Percentiles rank a stretch among this genome's conserved stretches.
Evolutionary conservation across 352 stramenopile genomes (phyloP).

Genomic region (Globisporangium acanthophoron): DNA sequence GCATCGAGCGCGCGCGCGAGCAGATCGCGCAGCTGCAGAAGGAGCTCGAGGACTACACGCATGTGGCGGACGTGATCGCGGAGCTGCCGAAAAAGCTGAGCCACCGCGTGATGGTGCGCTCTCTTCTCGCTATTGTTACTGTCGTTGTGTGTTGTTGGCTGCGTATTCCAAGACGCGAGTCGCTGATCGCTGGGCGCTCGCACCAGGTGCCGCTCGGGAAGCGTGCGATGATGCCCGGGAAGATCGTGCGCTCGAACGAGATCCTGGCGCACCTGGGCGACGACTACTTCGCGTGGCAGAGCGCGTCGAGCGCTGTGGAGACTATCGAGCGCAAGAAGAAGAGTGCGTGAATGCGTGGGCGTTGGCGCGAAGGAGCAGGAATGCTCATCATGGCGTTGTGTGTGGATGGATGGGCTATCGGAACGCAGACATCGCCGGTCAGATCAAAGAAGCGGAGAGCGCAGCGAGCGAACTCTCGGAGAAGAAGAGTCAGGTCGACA

Average conservation of each 20-base stretch:
- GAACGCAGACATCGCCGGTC: slow-evolving; percentile 31
- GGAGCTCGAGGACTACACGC: slow-evolving; percentile 46
- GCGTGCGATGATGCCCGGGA: slow-evolving; percentile 76
- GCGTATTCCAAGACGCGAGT: too few relatives aligned
- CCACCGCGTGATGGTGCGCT: slow-evolving; percentile 68
- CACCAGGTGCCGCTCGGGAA: slow-evolving; percentile 66
- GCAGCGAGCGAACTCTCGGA: slow-evolving; percentile 33
- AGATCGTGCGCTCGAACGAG: slow-evolving; percentile 82
- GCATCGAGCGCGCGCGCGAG: slow-evolving; percentile 48
- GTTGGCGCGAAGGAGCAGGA: too few relatives aligned
- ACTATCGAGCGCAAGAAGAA: slow-evolving; percentile 78
- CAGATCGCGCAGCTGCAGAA: slow-evolving; percentile 47
- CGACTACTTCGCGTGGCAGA: slow-evolving; percentile 80
- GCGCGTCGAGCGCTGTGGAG: slow-evolving; percentile 44
- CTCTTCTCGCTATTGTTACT: neutral
- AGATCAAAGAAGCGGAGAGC: slow-evolving; percentile 53
- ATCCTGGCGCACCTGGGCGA: slow-evolving; percentile 76
- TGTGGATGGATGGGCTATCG: neutral
- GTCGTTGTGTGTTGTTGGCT: too few relatives aligned
- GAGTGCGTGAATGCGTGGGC: slow-evolving; percentile 21
- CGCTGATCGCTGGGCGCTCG: too few relatives aligned
- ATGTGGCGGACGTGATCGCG: slow-evolving; percentile 42
- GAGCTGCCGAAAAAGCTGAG: slow-evolving; percentile 77
- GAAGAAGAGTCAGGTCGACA: slow-evolving; percentile 66
- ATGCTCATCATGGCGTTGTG: too few relatives aligned